Percentiles rank a stretch among this genome's conserved stretches.
These are phyloP conservation scores for Globisporangium rhizosaccharum DNA, from an alignment of 352 stramenopile species.

Conservation along the genomic window DNA sequence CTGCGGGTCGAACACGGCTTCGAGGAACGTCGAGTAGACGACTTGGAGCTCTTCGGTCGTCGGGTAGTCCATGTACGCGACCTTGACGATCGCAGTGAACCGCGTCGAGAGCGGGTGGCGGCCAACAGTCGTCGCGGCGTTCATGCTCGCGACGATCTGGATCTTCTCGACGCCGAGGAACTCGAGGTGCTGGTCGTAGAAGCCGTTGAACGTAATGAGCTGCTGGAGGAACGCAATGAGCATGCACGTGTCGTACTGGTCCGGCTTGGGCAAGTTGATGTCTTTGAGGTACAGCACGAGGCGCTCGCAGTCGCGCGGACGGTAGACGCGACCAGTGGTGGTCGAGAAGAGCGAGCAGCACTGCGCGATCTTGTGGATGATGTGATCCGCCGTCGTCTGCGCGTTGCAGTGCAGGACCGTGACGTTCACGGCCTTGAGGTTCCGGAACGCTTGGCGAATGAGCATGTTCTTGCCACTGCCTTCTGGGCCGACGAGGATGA, in stretches of 20 bases:
- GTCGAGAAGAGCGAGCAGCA: slow-evolving; percentile 92
- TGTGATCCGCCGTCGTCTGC: slow-evolving; percentile 90
- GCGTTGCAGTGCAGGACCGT: slow-evolving; percentile 93
- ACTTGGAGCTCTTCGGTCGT: slow-evolving; percentile 84
- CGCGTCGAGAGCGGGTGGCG: slow-evolving; percentile 89
- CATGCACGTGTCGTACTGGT: slow-evolving; percentile 96
- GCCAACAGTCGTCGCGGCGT: slow-evolving; percentile 89
- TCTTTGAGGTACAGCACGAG: slow-evolving; percentile 96
- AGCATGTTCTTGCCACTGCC: slow-evolving; percentile 95
- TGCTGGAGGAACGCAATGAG: slow-evolving; percentile 96
- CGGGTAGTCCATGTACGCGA: slow-evolving; percentile 92
- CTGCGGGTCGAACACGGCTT: slow-evolving; percentile 56
- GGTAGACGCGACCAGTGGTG: slow-evolving; percentile 87
- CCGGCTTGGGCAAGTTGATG: slow-evolving; percentile 93
- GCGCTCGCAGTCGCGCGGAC: slow-evolving; percentile 87
- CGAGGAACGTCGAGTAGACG: slow-evolving; percentile 89
- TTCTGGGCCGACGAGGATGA: slow-evolving; percentile 93
- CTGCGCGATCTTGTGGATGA: slow-evolving; percentile 94
- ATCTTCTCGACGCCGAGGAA: slow-evolving; percentile 93
- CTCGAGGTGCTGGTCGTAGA: slow-evolving; percentile 93
- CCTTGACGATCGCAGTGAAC: slow-evolving; percentile 92
- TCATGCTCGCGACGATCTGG: slow-evolving; percentile 94
- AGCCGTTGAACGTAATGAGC: slow-evolving; percentile 93
- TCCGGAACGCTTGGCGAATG: slow-evolving; percentile 87
- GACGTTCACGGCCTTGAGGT: slow-evolving; percentile 66